Base-by-base conservation (phyloP, 2,329 filamentous ascomycete genomes). In the Myriosclerotinia curreyana region DNA sequence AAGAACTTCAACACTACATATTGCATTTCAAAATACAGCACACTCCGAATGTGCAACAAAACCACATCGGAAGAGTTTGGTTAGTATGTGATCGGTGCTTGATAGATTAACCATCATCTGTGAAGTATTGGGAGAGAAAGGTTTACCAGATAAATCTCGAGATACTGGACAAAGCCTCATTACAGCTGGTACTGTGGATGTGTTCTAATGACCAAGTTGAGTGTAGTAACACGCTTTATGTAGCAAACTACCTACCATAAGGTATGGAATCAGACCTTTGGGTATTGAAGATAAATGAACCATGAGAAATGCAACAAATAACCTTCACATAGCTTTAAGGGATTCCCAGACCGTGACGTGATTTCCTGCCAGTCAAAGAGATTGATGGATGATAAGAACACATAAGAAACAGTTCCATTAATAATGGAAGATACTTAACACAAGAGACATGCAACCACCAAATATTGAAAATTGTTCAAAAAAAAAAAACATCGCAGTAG, bases 11-110 rank as follows among this genome's bases (percentile, higher is more conserved):
- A 15, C 42, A 44, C 7, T 4, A 44, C 42, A 44, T 20, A 20
- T 6, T 20, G 7, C 15, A 44, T 44, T 8, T 15, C 42, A 44
- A 44, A n/a, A n/a, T n/a, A n/a, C n/a, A n/a, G n/a, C n/a, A n/a
- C n/a, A n/a, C n/a, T n/a, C n/a, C n/a, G n/a, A n/a, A n/a, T n/a
- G n/a, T n/a, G 58, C 58, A 60, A 60, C 58, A 60, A 60, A 60
- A 40, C 46, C n/a, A 25, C 17, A 60, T 52, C 48, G 11, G 17
- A 52, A 60, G 17, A 22, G 25, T 22, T 36, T 58, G 54, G 40
- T 42, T 58, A 58, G 40, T 48, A 58, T 46, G 42, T 58, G 54
- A 58, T 58, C 54, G 28, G 42, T 46, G 54, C 54, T 58, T 58
- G 54, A 58, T 28, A 36, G 48, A 58, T 58, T 42, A 48, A 58